Conservation (phyloP, 2,329 filamentous ascomycete genomes). For the Cordyceps militaris region DNA sequence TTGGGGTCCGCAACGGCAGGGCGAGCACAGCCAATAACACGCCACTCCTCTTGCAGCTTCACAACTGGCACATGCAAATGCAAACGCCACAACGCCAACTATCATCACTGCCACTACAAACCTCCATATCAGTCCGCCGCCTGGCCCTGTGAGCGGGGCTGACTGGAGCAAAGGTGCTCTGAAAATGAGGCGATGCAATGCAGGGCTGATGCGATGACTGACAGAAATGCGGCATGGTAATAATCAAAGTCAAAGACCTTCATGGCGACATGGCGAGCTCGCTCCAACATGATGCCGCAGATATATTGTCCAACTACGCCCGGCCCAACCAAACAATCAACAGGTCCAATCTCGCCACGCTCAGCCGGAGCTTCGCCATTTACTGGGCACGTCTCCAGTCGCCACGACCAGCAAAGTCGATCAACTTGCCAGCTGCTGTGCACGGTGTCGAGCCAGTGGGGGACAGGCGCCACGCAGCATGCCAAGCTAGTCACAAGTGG, state of each 20-base stretch:
- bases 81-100: slow-evolving; percentile 1
- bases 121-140: not conserved
- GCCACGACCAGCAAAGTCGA: not conserved
- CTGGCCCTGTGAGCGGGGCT: slow-evolving; percentile 1
- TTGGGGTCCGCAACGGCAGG: not conserved
- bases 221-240: not conserved
- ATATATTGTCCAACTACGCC: not conserved
- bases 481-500: slow-evolving; percentile 8
- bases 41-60: not conserved
- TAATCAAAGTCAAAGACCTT: not conserved
- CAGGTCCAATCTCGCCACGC: not conserved
- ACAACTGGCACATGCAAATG: not conserved
- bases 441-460: slow-evolving; percentile 4
- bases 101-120: not conserved
- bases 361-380: not conserved
- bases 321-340: not conserved
- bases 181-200: not conserved
- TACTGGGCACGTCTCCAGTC: not conserved
- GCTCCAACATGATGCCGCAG: not conserved
- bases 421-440: not conserved
- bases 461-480: slow-evolving; percentile 4
- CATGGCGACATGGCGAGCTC: not conserved
- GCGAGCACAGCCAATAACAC: not conserved
- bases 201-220: not conserved
- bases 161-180: not conserved